Percentiles rank a stretch among this genome's conserved stretches.
phyloP scores from a whole-genome alignment of 305 asterid genomes.

The Plantago coronopus region DNA sequence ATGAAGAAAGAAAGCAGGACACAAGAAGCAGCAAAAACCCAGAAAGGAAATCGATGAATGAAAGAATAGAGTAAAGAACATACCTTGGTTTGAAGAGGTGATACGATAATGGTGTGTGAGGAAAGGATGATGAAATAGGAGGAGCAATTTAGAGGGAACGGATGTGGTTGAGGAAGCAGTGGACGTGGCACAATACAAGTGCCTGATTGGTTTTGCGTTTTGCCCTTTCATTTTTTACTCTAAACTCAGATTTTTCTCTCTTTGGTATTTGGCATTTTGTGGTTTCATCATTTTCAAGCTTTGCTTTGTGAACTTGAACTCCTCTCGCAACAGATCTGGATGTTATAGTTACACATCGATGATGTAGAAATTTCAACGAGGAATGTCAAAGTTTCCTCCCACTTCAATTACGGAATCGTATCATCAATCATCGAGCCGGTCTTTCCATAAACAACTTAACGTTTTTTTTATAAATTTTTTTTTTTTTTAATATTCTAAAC shows the following conservation, averaged over 20 bases:
- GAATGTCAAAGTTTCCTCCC: too few relatives aligned
- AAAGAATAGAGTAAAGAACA: neutral
- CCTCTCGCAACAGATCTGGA: too few relatives aligned
- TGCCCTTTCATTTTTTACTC: slow-evolving; percentile 13
- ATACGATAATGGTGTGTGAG: slow-evolving; percentile 12
- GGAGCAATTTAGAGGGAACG: slow-evolving; percentile 40
- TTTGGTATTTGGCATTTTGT: too few relatives aligned
- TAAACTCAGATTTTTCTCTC: neutral
- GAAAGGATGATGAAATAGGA: slow-evolving; percentile 12
- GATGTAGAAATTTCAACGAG: too few relatives aligned
- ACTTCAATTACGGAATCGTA: too few relatives aligned
- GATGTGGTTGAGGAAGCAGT: slow-evolving; percentile 47
- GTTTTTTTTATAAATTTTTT: too few relatives aligned
- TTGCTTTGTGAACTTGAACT: too few relatives aligned
- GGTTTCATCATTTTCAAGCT: too few relatives aligned
- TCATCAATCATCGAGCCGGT: too few relatives aligned
- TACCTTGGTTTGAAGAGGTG: slow-evolving; percentile 18
- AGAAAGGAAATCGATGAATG: neutral
- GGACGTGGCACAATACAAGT: slow-evolving; percentile 49
- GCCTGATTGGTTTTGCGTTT: slow-evolving; percentile 25
- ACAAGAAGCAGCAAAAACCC: slow-evolving; percentile 4
- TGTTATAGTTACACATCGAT: too few relatives aligned
- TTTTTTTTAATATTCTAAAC: too few relatives aligned
- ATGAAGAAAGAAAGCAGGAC: slow-evolving; percentile 8
- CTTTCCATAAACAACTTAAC: too few relatives aligned